phyloP scores from a whole-genome alignment of 2,329 filamentous ascomycete genomes.

The Emmonsiellopsis sp. region DNA sequence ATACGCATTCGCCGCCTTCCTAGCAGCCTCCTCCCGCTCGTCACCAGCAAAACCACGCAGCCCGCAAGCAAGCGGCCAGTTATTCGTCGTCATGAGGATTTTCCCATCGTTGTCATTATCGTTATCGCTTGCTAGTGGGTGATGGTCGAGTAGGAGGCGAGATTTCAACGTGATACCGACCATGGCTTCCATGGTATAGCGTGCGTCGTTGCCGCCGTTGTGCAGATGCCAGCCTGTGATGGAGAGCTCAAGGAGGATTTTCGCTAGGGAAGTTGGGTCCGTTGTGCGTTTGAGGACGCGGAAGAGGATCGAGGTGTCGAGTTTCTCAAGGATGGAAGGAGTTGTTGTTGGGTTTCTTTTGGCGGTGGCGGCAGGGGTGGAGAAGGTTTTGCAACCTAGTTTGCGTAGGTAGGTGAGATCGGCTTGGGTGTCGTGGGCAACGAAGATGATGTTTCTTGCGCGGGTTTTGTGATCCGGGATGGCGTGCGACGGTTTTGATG shows the following conservation, averaged over 20 bases:
- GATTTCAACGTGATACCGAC: conserved; percentile 48
- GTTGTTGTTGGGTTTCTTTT: background rate
- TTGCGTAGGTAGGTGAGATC: conserved; percentile 61
- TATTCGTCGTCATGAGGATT: background rate
- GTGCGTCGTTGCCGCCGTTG: conserved; percentile 80
- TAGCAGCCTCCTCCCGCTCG: background rate
- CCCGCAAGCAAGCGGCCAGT: conserved; percentile 1
- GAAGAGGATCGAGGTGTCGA: conserved; percentile 69
- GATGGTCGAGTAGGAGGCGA: conserved; percentile 15
- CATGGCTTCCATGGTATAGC: conserved; percentile 68
- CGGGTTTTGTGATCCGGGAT: conserved; percentile 1
- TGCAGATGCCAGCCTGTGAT: conserved; percentile 61
- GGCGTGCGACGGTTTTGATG: background rate
- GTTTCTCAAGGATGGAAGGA: conserved; percentile 48
- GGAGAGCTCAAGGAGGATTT: conserved; percentile 55
- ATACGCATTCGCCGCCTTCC: conserved; percentile 1
- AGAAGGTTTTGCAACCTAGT: conserved; percentile 43
- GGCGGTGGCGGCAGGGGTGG: conserved; percentile 23
- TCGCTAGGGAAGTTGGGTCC: conserved; percentile 49
- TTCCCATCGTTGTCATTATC: background rate
- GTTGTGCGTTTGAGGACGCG: conserved; percentile 49
- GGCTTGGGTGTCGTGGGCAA: conserved; percentile 63
- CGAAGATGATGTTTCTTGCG: conserved; percentile 57
- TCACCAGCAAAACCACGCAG: background rate
- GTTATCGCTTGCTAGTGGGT: background rate